phyloP scores from a whole-genome alignment of 2,329 filamentous ascomycete genomes.

The Colletotrichum musae region DNA sequence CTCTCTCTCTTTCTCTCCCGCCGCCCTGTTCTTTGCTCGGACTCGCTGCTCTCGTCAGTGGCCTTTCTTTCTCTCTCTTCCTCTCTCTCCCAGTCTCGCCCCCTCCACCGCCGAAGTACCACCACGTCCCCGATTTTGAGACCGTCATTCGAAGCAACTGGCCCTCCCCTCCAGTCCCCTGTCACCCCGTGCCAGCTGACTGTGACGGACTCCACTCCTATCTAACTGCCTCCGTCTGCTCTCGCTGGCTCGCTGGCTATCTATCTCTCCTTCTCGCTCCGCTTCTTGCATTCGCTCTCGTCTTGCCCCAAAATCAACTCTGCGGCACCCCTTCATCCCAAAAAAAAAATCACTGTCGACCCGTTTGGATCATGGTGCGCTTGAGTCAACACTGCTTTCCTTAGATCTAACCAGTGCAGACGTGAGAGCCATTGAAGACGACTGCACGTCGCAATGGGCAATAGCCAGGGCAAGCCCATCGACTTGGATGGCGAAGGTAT shows the following conservation, averaged over 20 bases:
- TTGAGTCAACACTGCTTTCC: constrained; percentile 27
- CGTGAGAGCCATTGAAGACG: constrained; percentile 39
- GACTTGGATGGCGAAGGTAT: constrained; percentile 94
- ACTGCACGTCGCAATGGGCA: constrained; percentile 77
- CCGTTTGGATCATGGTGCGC: constrained; percentile 39
- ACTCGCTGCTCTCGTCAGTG: neutral
- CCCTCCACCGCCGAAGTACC: constrained; percentile 27
- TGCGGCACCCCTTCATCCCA: constrained; percentile 26
- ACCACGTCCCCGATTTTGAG: constrained; percentile 34
- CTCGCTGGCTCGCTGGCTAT: constrained; percentile 8
- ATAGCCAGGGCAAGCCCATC: constrained; percentile 94
- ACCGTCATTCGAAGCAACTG: constrained; percentile 37
- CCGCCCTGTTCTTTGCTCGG: neutral
- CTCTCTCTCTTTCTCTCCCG: neutral
- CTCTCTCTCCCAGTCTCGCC: neutral
- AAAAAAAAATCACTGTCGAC: constrained; percentile 14
- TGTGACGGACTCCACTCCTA: constrained; percentile 41
- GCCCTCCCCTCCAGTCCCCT: constrained; percentile 27
- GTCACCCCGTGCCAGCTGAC: constrained; percentile 41
- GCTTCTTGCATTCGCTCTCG: constrained; percentile 33
- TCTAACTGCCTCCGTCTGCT: constrained; percentile 39
- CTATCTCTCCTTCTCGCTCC: constrained; percentile 37
- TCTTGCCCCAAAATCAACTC: constrained; percentile 22
- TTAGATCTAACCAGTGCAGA: constrained; percentile 40
- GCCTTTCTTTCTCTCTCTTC: neutral